Evolutionary conservation across 1,284 basidiomycete species (phyloP), one percentile per base, ranked within the genome.

Genomic region (Irpex sp.): DNA sequence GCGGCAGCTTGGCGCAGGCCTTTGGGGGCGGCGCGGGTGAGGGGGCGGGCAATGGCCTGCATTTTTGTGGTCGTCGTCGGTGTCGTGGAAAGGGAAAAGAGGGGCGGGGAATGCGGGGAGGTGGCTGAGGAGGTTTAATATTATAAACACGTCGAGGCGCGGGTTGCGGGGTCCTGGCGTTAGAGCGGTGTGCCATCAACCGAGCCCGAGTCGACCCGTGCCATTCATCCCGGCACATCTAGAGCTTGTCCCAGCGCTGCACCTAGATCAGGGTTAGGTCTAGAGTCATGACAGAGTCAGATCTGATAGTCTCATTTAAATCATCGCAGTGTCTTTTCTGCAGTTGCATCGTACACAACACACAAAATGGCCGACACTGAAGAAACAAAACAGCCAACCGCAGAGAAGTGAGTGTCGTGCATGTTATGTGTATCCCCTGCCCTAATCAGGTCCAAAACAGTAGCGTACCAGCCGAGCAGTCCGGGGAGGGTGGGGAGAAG

Each of bases 401-500:
- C 64, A 51, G 64, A 64, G 51, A 65, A 65, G 71, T 73, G 59
- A 66, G 71, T 65, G 39, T 36, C 21, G 2, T 2, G 28, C 28
- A 7, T 33, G 28, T 61, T 42, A 48, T 19, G 45, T 14, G 16
- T 48, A 39, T 21, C 10, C 52, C 12, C 52, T 1, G 5, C 33
- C 4, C 10, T 28, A 18, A 35, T 54, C 52, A 28, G 14, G 6
- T 8, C 33, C 14, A n/a, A 49, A 8, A 16, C 19, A 49, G 14
- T 6, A 51, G 52, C 49, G 23, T 19, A 7, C 5, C 23, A 35
- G 0, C 19, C 23, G 52, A 28, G 21, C n/a, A 54, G 33, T 12
- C 52, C 35, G 58, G 82, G 74, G 63, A 80, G 67, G 62, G 73
- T 68, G 65, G 77, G 69, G 65, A 63, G 67, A 77, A 69, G 73